These are phyloP conservation scores for Backusella westeae DNA, from an alignment of 192 early-diverging fungal genomes.

Conservation along the genomic window DNA sequence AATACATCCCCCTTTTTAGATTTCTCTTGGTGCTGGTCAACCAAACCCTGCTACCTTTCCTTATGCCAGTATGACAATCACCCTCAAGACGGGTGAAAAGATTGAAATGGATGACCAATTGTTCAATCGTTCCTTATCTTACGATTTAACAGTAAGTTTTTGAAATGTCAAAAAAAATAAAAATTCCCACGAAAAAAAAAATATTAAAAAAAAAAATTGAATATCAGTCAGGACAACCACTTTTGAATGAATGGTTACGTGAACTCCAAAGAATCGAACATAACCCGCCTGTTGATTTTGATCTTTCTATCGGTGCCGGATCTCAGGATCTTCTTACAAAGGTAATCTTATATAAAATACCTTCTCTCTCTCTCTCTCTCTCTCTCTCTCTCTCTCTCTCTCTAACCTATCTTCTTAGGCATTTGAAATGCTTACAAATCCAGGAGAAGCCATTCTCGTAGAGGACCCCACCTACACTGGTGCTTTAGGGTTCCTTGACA, in stretches of 20 bases:
- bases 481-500: conserved; percentile 43
- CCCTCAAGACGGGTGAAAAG: conserved; percentile 54
- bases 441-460: conserved; percentile 46
- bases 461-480: conserved; percentile 56
- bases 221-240: conserved; percentile 45
- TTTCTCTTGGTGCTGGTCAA: conserved; percentile 71
- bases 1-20: conserved; percentile 22
- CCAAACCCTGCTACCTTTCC: conserved; percentile 69
- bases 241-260: conserved; percentile 44
- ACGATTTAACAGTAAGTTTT: conserved; percentile 51
- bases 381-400: not conserved
- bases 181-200: not conserved
- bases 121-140: conserved; percentile 57
- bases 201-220: not conserved
- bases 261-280: conserved; percentile 47
- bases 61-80: conserved; percentile 52
- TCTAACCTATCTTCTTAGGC: conserved; percentile 5
- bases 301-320: conserved; percentile 44
- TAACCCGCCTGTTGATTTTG: conserved; percentile 41
- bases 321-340: conserved; percentile 56
- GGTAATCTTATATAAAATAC: not conserved
- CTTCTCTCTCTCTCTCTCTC: not conserved
- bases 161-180: not conserved
- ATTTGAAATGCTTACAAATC: conserved; percentile 49
- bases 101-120: conserved; percentile 55